Base-by-base conservation (phyloP, 2,329 filamentous ascomycete genomes). In the Sporothrix schenckii region DNA sequence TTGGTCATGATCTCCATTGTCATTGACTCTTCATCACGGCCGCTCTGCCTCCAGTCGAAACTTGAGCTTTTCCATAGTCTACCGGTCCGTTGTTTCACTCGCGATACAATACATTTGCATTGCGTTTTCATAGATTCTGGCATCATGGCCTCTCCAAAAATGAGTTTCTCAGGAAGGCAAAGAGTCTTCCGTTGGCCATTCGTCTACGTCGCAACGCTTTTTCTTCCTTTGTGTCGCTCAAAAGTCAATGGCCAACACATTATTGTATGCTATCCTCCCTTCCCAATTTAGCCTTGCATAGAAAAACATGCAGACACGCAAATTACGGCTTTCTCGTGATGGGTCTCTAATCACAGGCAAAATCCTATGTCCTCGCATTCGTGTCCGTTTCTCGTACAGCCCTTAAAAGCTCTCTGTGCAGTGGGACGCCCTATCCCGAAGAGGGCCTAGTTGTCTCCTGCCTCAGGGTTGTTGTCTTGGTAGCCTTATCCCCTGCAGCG, bases 391-490 rank as follows among this genome's bases (percentile, higher is more conserved):
- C 56, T 41, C 56, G 30, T 41, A 39, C 19, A 60, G 56, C 34
- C 44, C 39, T 7, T n/a, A 58, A 58, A 61, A 44, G 56, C 34
- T 44, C 34, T 61, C 56, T 61, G 1, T 16, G 9, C 16, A 49
- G 34, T 61, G 10, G 34, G n/a, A 44, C 34, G 56, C 56, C n/a
- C n/a, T 61, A 61, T 41, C n/a, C 56, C 56, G 21, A 21, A 34
- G 30, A 19, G 56, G 56, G 56, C 19, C 41, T 61, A 44, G 56
- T 30, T 44, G n/a, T 14, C 53, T 34, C 27, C 27, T 14, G 11
- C 56, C n/a, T 44, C 56, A n/a, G 56, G 56, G 14, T 10, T 61
- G 56, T 41, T 34, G n/a, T 24, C n/a, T 61, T 61, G 10, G 11
- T 44, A 39, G 56, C 56, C 30, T 61, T 61, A 14, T 41, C 14